These are phyloP conservation scores for Suillus discolor DNA, from an alignment of 768 basidiomycete genomes.

Conservation along the genomic window DNA sequence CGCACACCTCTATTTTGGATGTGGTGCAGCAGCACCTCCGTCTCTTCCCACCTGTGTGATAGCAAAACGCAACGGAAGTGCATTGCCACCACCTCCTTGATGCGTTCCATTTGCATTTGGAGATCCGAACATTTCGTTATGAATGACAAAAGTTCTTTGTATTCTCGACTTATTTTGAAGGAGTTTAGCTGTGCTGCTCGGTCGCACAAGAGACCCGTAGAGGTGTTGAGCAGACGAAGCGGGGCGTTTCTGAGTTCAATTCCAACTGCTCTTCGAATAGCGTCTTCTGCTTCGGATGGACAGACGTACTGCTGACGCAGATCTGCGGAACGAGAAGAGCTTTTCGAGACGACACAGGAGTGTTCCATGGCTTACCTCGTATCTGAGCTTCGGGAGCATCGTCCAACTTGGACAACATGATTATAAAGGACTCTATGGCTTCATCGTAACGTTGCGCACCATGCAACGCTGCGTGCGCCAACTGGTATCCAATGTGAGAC, in stretches of 20 bases:
- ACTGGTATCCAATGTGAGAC: background rate
- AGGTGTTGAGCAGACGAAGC: background rate
- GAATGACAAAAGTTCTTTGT: background rate
- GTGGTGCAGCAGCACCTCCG: background rate
- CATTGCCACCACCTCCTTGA: background rate
- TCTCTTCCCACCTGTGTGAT: background rate
- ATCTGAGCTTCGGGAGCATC: background rate
- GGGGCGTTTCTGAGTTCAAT: background rate
- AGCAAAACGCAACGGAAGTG: background rate
- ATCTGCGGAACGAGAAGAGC: background rate
- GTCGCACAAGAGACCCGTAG: background rate
- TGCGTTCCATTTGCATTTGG: background rate
- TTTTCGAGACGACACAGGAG: background rate
- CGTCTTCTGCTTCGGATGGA: background rate
- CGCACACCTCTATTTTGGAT: background rate
- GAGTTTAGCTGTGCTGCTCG: background rate
- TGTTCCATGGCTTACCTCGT: background rate
- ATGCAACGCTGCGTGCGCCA: background rate
- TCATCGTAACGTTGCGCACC: background rate
- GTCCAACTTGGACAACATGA: background rate
- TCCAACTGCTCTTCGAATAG: background rate
- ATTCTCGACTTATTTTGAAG: background rate
- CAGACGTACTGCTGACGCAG: background rate
- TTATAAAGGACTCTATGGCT: background rate
- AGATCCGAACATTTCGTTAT: accelerated